These are phyloP conservation scores for Verticillium dahliae DNA, from an alignment of 2,329 filamentous ascomycete species.

Conservation along the genomic window DNA sequence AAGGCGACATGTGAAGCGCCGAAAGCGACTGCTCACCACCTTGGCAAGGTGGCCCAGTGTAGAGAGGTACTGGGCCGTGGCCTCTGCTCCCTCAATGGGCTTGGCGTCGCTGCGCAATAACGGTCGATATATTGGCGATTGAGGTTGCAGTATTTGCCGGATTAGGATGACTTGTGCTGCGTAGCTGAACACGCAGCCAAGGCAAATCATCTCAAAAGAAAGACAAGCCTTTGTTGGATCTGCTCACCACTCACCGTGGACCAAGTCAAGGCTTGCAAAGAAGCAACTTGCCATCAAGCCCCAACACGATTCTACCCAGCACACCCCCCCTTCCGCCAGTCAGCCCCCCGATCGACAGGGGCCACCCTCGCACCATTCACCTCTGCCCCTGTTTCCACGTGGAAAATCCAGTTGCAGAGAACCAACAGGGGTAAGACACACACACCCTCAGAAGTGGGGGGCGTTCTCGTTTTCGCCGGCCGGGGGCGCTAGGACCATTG, in stretches of 20 bases:
- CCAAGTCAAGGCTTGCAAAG: not conserved
- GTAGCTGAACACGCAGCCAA: not conserved
- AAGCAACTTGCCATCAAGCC: not conserved
- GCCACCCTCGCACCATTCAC: not conserved
- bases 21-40: not conserved
- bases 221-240: not conserved
- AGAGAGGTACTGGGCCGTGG: too few relatives aligned
- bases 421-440: not conserved
- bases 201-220: not conserved
- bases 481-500: not conserved
- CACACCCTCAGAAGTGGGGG: not conserved
- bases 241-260: not conserved
- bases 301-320: not conserved
- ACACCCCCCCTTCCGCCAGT: not conserved
- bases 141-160: not conserved
- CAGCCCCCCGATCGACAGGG: not conserved
- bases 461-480: not conserved
- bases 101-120: not conserved
- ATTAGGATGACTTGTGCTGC: not conserved
- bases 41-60: not conserved
- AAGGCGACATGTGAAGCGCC: not conserved
- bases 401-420: not conserved
- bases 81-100: not conserved
- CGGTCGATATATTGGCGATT: not conserved
- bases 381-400: not conserved